These are phyloP conservation scores for Epichloe sibirici DNA, from an alignment of 2,329 filamentous ascomycete genomes.

Conservation along the genomic window DNA sequence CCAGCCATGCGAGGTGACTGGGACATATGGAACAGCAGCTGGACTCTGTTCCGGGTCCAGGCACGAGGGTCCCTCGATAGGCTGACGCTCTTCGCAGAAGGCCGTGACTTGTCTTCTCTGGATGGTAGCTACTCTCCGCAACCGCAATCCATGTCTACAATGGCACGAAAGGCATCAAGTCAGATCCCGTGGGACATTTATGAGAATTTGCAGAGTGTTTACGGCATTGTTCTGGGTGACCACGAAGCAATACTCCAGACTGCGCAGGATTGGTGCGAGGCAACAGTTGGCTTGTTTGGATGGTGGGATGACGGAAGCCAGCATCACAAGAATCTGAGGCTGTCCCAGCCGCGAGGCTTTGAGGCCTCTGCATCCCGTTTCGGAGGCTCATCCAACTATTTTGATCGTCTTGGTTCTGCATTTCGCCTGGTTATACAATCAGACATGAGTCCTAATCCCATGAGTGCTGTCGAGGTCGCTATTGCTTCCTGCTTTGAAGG, in stretches of 20 bases:
- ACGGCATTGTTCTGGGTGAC: constrained; percentile 68
- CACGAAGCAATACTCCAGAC: constrained; percentile 62
- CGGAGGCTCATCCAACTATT: constrained; percentile 53
- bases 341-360: constrained; percentile 28
- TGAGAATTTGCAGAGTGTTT: constrained; percentile 68
- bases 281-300: constrained; percentile 65
- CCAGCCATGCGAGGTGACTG: constrained; percentile 62
- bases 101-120: constrained; percentile 38
- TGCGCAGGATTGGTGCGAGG: constrained; percentile 87
- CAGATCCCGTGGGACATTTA: constrained; percentile 85
- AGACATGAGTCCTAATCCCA: constrained; percentile 65
- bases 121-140: constrained; percentile 25
- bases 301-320: constrained; percentile 83
- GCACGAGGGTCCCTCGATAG: constrained; percentile 57
- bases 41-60: constrained; percentile 71
- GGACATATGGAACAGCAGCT: constrained; percentile 72
- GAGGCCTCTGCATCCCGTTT: constrained; percentile 26
- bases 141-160: constrained; percentile 45
- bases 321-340: constrained; percentile 27
- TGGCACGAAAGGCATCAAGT: constrained; percentile 69
- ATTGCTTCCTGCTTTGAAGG: constrained; percentile 74
- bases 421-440: constrained; percentile 58
- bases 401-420: constrained; percentile 57
- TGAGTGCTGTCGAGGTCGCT: constrained; percentile 66
- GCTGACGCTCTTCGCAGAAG: constrained; percentile 69